phyloP scores from a whole-genome alignment of 2,329 filamentous ascomycete genomes.

The Escovopsis sp. region DNA sequence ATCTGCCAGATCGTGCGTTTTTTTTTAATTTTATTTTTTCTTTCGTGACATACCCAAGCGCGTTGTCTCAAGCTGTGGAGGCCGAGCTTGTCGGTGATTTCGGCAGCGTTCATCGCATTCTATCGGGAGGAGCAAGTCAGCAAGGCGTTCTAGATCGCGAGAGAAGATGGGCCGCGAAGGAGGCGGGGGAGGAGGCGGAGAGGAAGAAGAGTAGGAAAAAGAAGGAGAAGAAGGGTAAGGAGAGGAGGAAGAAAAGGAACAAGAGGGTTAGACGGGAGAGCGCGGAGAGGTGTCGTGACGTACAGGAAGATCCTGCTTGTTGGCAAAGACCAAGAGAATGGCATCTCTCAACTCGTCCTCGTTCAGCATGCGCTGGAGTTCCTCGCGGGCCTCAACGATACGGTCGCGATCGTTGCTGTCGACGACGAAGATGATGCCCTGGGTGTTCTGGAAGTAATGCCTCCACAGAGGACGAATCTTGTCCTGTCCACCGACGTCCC shows the following conservation, averaged over 20 bases:
- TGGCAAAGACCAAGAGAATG: conserved; percentile 92
- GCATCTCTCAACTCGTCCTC: conserved; percentile 98
- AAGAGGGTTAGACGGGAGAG: background rate
- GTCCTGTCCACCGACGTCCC: conserved; percentile 99
- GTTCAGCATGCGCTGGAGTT: conserved; percentile 96
- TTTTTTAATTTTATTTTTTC: too few species aligned
- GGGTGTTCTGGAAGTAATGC: conserved; percentile 99
- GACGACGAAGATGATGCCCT: conserved; percentile 99
- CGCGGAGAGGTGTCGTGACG: conserved; percentile 24
- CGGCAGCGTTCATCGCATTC: conserved; percentile 99
- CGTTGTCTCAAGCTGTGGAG: conserved; percentile 98
- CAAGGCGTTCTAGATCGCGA: too few species aligned
- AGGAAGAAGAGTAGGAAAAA: too few species aligned
- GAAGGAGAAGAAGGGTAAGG: too few species aligned
- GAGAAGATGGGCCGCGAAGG: too few species aligned
- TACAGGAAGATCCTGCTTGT: conserved; percentile 99
- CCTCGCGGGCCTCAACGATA: conserved; percentile 91
- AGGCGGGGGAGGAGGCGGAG: too few species aligned
- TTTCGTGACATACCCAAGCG: conserved; percentile 67
- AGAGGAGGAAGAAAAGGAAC: background rate
- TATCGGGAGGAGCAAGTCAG: conserved; percentile 22
- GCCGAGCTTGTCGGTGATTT: conserved; percentile 99
- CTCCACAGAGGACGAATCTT: conserved; percentile 99
- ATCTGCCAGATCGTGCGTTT: too few species aligned
- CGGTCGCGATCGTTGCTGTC: conserved; percentile 98